phyloP scores from a whole-genome alignment of 768 basidiomycete species.

The Rhodosporidiobolus sp. region DNA sequence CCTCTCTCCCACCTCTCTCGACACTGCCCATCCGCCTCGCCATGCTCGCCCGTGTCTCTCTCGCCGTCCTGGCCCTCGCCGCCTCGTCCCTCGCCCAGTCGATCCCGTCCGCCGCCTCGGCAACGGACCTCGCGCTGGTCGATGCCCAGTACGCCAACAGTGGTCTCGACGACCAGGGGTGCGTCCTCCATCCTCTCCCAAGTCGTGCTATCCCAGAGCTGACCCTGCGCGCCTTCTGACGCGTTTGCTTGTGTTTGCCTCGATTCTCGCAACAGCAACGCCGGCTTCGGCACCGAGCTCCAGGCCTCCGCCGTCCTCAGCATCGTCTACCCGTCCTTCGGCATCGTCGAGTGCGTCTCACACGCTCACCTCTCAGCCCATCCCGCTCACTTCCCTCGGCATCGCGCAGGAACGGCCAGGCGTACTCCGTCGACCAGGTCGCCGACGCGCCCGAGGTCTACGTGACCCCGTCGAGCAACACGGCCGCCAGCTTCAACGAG shows the following conservation, averaged over 20 bases:
- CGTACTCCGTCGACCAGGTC: constrained; percentile 27
- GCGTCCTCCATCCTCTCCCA: background rate
- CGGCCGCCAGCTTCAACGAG: constrained; percentile 17
- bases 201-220: no score
- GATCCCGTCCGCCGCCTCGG: constrained; percentile 4
- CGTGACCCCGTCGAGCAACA: constrained; percentile 24
- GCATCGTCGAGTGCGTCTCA: constrained; percentile 9
- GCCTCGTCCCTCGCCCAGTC: constrained; percentile 6
- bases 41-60: constrained; percentile 67
- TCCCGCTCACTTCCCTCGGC: background rate
- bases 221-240: no score
- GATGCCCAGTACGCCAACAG: constrained; percentile 28
- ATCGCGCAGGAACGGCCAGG: constrained; percentile 19
- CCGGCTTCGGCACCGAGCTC: constrained; percentile 18
- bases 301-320: constrained; percentile 18
- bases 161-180: constrained; percentile 21
- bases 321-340: constrained; percentile 7
- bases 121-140: constrained; percentile 19
- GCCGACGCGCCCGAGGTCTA: constrained; percentile 6
- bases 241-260: no score
- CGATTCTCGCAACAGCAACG: constrained; percentile 7
- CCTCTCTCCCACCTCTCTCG: background rate
- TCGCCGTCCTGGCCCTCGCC: constrained; percentile 11
- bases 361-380: background rate
- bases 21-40: constrained; percentile 43